Conservation (phyloP, 2,329 filamentous ascomycete genomes). For the Rhinocladiella mackenziei region DNA sequence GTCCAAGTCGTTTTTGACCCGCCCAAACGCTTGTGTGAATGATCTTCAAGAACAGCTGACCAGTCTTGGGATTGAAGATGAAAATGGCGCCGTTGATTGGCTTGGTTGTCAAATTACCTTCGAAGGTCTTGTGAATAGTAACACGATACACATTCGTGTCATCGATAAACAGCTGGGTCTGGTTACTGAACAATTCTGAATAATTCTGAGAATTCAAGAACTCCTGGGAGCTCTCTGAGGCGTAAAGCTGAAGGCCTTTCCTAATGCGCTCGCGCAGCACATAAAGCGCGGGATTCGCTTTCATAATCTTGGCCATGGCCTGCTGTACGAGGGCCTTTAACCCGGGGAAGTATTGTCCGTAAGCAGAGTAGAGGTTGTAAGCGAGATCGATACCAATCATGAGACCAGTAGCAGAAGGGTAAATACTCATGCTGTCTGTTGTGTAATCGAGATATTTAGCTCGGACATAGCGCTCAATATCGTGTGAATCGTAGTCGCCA, state of each 20-base stretch:
- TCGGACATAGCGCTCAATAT: constrained; percentile 95
- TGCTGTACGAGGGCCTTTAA: constrained; percentile 93
- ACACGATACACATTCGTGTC: constrained; percentile 99
- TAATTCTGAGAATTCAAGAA: constrained; percentile 99
- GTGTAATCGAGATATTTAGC: constrained; percentile 99
- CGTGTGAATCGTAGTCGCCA: constrained; percentile 97
- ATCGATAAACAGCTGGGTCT: constrained; percentile 97
- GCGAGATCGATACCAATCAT: constrained; percentile 98
- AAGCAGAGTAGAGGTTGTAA: constrained; percentile 97
- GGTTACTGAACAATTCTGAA: constrained; percentile 97
- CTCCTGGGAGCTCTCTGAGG: constrained; percentile 97
- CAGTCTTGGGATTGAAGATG: constrained; percentile 99
- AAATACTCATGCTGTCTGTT: constrained; percentile 97
- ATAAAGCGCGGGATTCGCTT: constrained; percentile 94
- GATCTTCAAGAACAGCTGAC: constrained; percentile 97
- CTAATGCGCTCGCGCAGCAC: constrained; percentile 95
- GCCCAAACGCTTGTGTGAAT: constrained; percentile 99
- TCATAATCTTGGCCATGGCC: constrained; percentile 99
- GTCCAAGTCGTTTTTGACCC: constrained; percentile 96
- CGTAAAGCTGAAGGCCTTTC: constrained; percentile 96
- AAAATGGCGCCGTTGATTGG: constrained; percentile 99
- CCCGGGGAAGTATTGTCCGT: constrained; percentile 97
- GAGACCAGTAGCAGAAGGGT: constrained; percentile 89
- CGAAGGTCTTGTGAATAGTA: constrained; percentile 99
- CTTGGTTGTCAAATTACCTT: constrained; percentile 97